Percentiles rank a stretch among this genome's conserved stretches.
These are phyloP conservation scores for Coniochaeta sp. DNA, from an alignment of 2,329 filamentous ascomycete genomes.

Conservation along the genomic window DNA sequence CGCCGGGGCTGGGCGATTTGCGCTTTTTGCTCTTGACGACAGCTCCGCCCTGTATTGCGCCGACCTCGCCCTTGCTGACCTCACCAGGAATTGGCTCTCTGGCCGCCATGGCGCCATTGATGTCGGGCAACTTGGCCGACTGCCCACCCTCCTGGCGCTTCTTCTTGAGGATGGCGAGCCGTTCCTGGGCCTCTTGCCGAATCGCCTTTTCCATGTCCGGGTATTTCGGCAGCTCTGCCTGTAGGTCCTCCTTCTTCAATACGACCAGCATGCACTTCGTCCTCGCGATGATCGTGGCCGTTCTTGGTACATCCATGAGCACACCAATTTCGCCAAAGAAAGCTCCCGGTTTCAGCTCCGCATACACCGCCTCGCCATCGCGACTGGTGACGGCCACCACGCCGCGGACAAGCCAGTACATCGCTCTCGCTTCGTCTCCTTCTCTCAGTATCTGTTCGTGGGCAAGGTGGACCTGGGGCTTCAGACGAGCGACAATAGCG, in stretches of 20 bases:
- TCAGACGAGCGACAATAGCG: conserved; percentile 81
- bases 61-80: conserved; percentile 63
- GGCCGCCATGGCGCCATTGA: conserved; percentile 23
- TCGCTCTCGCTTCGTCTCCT: conserved; percentile 92
- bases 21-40: conserved; percentile 79
- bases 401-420: conserved; percentile 98
- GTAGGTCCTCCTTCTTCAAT: conserved; percentile 90
- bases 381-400: conserved; percentile 91
- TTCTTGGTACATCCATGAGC: conserved; percentile 93
- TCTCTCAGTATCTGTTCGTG: conserved; percentile 94
- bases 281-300: conserved; percentile 86
- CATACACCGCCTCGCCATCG: conserved; percentile 94
- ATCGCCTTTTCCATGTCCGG: conserved; percentile 92
- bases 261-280: conserved; percentile 86
- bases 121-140: conserved; percentile 25
- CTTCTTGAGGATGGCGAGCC: conserved; percentile 82
- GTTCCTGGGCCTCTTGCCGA: conserved; percentile 86
- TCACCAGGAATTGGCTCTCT: conserved; percentile 50
- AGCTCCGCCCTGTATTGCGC: conserved; percentile 55
- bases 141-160: conserved; percentile 72
- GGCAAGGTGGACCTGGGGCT: conserved; percentile 79
- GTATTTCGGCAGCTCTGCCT: conserved; percentile 79
- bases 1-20: conserved; percentile 84
- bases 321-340: conserved; percentile 99
- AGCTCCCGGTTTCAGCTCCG: conserved; percentile 86